A percentile compares a stretch with the other conserved stretches of the same genome.
These are phyloP conservation scores for Candida manassasensis DNA, from an alignment of 805 yeast species.

Conservation along the genomic window DNA sequence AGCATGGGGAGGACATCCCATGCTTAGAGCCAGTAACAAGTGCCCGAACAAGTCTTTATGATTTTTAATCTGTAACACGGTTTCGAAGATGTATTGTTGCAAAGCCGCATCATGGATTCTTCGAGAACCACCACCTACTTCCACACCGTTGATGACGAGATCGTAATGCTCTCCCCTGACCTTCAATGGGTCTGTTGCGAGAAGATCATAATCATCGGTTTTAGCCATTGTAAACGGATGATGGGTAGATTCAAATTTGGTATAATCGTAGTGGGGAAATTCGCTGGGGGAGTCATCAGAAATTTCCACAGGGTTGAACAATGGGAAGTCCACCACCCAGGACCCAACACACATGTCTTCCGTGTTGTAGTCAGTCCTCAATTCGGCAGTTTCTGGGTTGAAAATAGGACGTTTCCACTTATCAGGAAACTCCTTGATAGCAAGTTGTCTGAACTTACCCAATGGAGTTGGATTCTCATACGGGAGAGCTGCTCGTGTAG, in stretches of 20 bases:
- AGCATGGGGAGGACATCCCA: slow-evolving; percentile 99
- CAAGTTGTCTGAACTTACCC: slow-evolving; percentile 77
- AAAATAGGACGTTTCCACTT: slow-evolving; percentile 42
- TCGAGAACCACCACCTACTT: slow-evolving; percentile 95
- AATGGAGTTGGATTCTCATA: slow-evolving; percentile 96
- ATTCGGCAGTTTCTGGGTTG: slow-evolving; percentile 8
- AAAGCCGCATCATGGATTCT: slow-evolving; percentile 85
- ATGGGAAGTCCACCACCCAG: slow-evolving; percentile 93
- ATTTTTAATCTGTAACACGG: slow-evolving; percentile 55
- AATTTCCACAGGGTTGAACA: slow-evolving; percentile 71
- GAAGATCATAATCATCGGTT: slow-evolving; percentile 56
- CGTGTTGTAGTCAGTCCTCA: slow-evolving; percentile 14
- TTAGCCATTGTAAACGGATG: slow-evolving; percentile 97
- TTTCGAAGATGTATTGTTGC: slow-evolving; percentile 67
- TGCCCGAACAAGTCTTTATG: slow-evolving; percentile 77
- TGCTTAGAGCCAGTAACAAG: slow-evolving; percentile 68
- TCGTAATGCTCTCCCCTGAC: slow-evolving; percentile 93
- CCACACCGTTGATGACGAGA: slow-evolving; percentile 88
- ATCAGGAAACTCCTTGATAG: slow-evolving; percentile 51
- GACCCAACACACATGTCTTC: slow-evolving; percentile 50
- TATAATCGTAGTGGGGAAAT: slow-evolving; percentile 59
- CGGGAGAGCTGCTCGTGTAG: slow-evolving; percentile 64
- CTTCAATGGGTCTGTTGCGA: slow-evolving; percentile 51
- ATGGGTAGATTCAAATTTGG: slow-evolving; percentile 66
- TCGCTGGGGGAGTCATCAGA: slow-evolving; percentile 16